These are phyloP conservation scores for Corynespora cassiicola DNA, from an alignment of 2,329 filamentous ascomycete genomes.

Conservation along the genomic window DNA sequence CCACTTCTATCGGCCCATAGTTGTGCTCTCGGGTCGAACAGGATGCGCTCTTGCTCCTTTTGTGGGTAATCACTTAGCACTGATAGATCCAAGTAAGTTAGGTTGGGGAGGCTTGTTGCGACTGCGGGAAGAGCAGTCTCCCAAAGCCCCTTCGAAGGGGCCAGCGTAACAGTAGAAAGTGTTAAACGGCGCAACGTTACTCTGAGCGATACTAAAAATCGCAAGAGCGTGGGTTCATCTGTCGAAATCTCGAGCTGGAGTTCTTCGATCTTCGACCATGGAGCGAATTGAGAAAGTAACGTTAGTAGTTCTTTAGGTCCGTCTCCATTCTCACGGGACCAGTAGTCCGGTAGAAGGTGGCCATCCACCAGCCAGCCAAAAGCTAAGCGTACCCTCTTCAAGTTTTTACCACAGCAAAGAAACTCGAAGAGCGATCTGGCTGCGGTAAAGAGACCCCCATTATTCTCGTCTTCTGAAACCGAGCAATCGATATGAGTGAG, in stretches of 20 bases:
- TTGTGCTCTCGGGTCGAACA: too few relatives aligned
- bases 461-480: conserved; percentile 1
- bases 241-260: neutral
- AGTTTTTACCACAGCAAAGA: neutral
- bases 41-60: too few relatives aligned
- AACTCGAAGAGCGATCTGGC: neutral
- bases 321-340: too few relatives aligned
- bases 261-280: conserved; percentile 2
- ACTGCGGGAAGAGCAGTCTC: neutral
- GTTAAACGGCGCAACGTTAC: neutral
- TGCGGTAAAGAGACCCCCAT: neutral
- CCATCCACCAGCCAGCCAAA: too few relatives aligned
- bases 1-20: too few relatives aligned
- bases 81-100: too few relatives aligned
- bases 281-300: neutral
- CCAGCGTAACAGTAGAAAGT: neutral
- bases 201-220: neutral
- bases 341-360: too few relatives aligned
- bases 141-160: neutral
- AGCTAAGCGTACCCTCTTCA: too few relatives aligned
- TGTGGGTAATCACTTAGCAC: too few relatives aligned
- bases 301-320: neutral
- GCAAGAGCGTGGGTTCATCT: conserved; percentile 1
- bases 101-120: neutral
- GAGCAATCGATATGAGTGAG: conserved; percentile 2